These are phyloP conservation scores for Hygrocybe coccinea DNA, from an alignment of 768 basidiomycete species.

Conservation along the genomic window DNA sequence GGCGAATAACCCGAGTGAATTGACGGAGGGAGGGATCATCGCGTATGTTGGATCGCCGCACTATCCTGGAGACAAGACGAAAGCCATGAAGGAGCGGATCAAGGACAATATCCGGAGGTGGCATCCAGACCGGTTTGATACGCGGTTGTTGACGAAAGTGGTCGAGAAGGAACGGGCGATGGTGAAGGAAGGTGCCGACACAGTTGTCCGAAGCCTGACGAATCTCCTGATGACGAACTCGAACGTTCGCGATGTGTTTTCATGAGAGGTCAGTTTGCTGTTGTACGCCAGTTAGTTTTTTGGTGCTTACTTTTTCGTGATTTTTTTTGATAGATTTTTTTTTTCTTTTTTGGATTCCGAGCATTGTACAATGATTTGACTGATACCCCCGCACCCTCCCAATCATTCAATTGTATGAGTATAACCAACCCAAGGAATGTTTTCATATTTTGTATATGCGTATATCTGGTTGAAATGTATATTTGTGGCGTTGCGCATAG, in stretches of 20 bases:
- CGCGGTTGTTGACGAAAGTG: slow-evolving; percentile 60
- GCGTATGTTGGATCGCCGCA: slow-evolving; percentile 59
- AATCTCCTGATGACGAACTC: slow-evolving; percentile 53
- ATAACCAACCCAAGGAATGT: not conserved
- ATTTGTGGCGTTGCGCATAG: too few species aligned
- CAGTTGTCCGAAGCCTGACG: slow-evolving; percentile 66
- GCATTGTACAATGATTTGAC: too few species aligned
- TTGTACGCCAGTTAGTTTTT: not conserved
- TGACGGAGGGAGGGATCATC: slow-evolving; percentile 50
- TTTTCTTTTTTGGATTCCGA: too few species aligned
- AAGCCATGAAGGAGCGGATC: slow-evolving; percentile 61
- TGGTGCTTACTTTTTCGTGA: not conserved
- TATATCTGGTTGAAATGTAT: not conserved
- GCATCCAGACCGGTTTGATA: slow-evolving; percentile 83
- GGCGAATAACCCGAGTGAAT: slow-evolving; percentile 55
- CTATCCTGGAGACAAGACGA: slow-evolving; percentile 50
- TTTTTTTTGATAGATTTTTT: not conserved
- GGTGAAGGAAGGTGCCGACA: slow-evolving; percentile 69
- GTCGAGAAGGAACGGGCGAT: slow-evolving; percentile 56
- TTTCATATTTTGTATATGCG: not conserved
- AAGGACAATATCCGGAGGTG: slow-evolving; percentile 71
- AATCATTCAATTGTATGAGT: too few species aligned
- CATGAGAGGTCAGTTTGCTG: slow-evolving; percentile 15
- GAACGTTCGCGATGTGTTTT: slow-evolving; percentile 38
- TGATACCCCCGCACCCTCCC: too few species aligned